These are phyloP conservation scores for Dothistroma pini DNA, from an alignment of 2,329 filamentous ascomycete species.

Conservation along the genomic window DNA sequence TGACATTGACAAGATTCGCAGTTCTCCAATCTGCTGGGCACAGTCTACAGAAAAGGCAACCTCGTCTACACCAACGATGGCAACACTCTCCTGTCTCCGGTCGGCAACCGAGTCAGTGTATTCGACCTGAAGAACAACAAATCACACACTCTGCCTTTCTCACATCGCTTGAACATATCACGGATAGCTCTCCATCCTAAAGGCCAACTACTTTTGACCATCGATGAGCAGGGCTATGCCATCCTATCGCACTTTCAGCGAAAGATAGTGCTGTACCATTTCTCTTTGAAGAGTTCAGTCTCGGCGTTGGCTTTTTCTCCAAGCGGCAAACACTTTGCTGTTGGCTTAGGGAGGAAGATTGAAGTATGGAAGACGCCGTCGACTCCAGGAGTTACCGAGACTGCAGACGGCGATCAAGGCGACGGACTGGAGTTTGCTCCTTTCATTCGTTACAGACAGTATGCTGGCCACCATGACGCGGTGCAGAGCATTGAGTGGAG, in stretches of 20 bases:
- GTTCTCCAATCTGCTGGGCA: conserved; percentile 98
- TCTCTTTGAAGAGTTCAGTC: conserved; percentile 84
- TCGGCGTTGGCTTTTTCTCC: conserved; percentile 87
- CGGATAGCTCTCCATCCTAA: conserved; percentile 83
- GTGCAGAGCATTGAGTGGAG: conserved; percentile 92
- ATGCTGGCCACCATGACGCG: conserved; percentile 83
- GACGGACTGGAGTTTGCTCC: conserved; percentile 93
- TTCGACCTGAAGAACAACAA: conserved; percentile 96
- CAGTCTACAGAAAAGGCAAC: conserved; percentile 97
- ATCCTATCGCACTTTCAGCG: conserved; percentile 89
- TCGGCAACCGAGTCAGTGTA: conserved; percentile 91
- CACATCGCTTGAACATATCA: conserved; percentile 89
- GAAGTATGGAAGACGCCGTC: conserved; percentile 97
- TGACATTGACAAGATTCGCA: conserved; percentile 40
- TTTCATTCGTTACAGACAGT: conserved; percentile 82
- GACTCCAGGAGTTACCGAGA: conserved; percentile 55
- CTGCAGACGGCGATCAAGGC: conserved; percentile 59
- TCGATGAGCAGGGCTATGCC: conserved; percentile 91
- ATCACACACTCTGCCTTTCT: conserved; percentile 80
- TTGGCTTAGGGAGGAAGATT: conserved; percentile 78
- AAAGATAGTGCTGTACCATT: conserved; percentile 84
- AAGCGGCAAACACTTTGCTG: conserved; percentile 85
- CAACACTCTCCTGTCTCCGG: conserved; percentile 89
- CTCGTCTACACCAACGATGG: conserved; percentile 95
- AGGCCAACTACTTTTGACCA: conserved; percentile 85